Conservation (phyloP, 176 grass and related monocot species). For the Hsuehochloa calcarea region DNA sequence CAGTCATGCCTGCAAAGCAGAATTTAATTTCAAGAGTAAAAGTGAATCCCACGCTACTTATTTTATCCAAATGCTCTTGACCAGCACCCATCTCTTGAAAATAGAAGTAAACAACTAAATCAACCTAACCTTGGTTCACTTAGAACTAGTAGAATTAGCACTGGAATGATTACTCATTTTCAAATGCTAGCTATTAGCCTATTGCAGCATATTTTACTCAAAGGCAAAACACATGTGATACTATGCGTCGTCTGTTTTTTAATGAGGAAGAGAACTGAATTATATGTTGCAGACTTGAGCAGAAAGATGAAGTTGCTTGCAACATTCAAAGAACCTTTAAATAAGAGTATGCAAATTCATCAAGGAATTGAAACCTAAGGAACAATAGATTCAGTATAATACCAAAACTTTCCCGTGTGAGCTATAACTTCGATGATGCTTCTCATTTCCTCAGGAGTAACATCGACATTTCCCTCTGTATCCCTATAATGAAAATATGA, state of each 20-base stretch:
- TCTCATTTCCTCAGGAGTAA: conserved; percentile 72
- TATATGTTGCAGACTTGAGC: not conserved
- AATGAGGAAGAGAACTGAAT: conserved; percentile 15
- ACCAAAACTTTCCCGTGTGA: conserved; percentile 87
- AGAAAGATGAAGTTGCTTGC: not conserved
- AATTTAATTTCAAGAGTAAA: conserved; percentile 38
- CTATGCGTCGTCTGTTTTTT: not conserved
- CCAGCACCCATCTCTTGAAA: conserved; percentile 19
- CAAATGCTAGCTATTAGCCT: conserved; percentile 24
- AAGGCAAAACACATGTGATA: not conserved
- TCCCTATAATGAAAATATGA: conserved; percentile 55
- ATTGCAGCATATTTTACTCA: conserved; percentile 9
- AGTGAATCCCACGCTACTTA: not conserved
- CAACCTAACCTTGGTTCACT: conserved; percentile 5
- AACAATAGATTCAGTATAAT: conserved; percentile 26
- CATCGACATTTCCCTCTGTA: conserved; percentile 38
- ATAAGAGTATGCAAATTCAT: conserved; percentile 12
- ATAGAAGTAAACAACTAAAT: not conserved
- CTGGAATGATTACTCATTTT: not conserved
- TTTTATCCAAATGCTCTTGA: not conserved
- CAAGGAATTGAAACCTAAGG: not conserved
- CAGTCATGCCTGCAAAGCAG: conserved; percentile 78
- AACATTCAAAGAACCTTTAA: conserved; percentile 10
- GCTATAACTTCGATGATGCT: conserved; percentile 81
- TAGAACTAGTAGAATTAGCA: not conserved